phyloP scores from a whole-genome alignment of 441 rosid species.

The Erodium trifolium region DNA sequence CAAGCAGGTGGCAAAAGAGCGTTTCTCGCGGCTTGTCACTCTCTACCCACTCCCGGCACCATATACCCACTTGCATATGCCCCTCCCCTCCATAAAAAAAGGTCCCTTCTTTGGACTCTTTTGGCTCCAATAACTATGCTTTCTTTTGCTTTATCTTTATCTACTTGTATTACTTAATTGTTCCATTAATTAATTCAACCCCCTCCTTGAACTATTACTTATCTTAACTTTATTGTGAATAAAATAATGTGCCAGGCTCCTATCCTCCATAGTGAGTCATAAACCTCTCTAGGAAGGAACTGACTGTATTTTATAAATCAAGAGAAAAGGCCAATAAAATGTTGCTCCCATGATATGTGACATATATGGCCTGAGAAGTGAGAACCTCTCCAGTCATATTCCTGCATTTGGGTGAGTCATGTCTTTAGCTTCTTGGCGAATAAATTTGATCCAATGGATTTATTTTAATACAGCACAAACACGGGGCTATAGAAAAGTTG shows the following conservation, averaged over 20 bases:
- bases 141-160: constrained; percentile 21
- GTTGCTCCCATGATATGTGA: too few relatives aligned
- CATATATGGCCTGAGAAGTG: too few relatives aligned
- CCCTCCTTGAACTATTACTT: constrained; percentile 15
- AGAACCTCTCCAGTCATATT: not conserved
- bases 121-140: constrained; percentile 25
- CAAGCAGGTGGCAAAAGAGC: constrained; percentile 12
- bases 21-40: constrained; percentile 23
- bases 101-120: constrained; percentile 21
- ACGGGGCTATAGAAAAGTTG: not conserved
- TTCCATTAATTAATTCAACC: constrained; percentile 1
- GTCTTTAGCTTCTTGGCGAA: not conserved
- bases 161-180: constrained; percentile 15
- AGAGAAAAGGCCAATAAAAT: too few relatives aligned
- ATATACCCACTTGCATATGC: constrained; percentile 19
- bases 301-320: too few relatives aligned
- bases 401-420: not conserved
- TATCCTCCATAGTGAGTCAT: constrained; percentile 24
- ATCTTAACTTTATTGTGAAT: constrained; percentile 10
- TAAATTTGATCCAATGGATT: not conserved
- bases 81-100: constrained; percentile 14
- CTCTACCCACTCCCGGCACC: constrained; percentile 16
- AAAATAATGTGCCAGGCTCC: constrained; percentile 16
- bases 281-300: not conserved
- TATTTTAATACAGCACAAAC: not conserved